Evolutionary conservation across 2,329 filamentous ascomycete genomes (phyloP).

Genomic region (Fusarium sulawesiense): DNA sequence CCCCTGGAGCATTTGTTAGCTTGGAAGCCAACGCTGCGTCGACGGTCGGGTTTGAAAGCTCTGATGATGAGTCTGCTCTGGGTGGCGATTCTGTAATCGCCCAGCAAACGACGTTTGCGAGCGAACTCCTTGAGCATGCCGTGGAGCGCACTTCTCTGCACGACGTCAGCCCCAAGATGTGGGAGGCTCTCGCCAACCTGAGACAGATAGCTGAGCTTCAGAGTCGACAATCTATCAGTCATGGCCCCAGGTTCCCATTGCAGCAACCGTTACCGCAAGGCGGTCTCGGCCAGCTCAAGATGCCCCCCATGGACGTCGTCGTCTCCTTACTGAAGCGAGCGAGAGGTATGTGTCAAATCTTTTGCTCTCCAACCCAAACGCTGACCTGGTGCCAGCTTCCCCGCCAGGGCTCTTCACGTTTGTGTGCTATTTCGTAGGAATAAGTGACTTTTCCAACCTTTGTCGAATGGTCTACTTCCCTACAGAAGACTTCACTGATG

Average conservation of each 20-base stretch:
- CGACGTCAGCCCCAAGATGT: constrained; percentile 62
- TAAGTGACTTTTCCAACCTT: constrained; percentile 62
- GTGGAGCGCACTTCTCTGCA: constrained; percentile 61
- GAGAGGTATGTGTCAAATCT: constrained; percentile 51
- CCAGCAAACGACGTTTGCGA: constrained; percentile 65
- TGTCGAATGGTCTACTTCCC: constrained; percentile 64
- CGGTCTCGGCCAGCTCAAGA: constrained; percentile 62
- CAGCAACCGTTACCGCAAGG: constrained; percentile 60
- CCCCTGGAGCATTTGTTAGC: constrained; percentile 41
- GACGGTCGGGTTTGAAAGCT: constrained; percentile 52
- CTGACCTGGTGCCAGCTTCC: constrained; percentile 25
- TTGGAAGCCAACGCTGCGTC: constrained; percentile 45
- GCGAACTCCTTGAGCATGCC: constrained; percentile 65
- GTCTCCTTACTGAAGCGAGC: constrained; percentile 61
- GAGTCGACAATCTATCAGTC: constrained; percentile 54
- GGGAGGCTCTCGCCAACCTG: constrained; percentile 62
- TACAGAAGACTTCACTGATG: constrained; percentile 62
- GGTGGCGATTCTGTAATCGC: constrained; percentile 62
- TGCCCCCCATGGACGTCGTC: constrained; percentile 65
- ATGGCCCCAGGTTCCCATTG: constrained; percentile 59
- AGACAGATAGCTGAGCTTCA: constrained; percentile 65
- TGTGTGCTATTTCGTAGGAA: constrained; percentile 61
- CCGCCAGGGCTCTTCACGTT: constrained; percentile 63
- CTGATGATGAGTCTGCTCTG: constrained; percentile 56
- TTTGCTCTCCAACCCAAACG: constrained; percentile 1